phyloP scores from a whole-genome alignment of 1,284 basidiomycete genomes.

The Neotropicomus parvogracilis region DNA sequence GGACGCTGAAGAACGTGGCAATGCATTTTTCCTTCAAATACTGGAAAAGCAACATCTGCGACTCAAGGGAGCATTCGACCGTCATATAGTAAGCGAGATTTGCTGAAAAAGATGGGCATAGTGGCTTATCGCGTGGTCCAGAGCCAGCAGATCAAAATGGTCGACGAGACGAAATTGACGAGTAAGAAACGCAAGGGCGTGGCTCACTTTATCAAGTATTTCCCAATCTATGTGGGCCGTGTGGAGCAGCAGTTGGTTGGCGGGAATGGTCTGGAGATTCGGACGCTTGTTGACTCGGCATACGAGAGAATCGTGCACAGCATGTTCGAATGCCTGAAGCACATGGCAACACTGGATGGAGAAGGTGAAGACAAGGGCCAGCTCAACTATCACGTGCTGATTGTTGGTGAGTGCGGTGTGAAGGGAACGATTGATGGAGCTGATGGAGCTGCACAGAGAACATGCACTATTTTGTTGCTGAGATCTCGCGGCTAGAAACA shows the following conservation, averaged over 20 bases:
- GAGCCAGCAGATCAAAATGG: constrained; percentile 85
- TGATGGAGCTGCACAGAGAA: constrained; percentile 63
- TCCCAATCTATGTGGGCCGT: constrained; percentile 83
- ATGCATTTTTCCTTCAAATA: constrained; percentile 68
- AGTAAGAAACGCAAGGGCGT: constrained; percentile 92
- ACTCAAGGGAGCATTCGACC: constrained; percentile 69
- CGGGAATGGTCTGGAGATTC: constrained; percentile 74
- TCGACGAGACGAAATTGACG: constrained; percentile 87
- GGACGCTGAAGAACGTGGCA: constrained; percentile 78
- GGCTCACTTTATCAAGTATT: constrained; percentile 89
- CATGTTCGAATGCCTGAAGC: constrained; percentile 91
- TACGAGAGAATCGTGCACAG: constrained; percentile 86
- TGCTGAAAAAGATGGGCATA: neutral
- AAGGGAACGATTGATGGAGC: neutral
- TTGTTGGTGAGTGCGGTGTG: constrained; percentile 71
- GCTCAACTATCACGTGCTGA: constrained; percentile 92
- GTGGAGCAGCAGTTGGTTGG: constrained; percentile 86
- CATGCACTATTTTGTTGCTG: constrained; percentile 89
- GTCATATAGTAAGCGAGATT: constrained; percentile 64
- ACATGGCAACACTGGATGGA: constrained; percentile 90
- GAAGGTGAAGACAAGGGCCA: constrained; percentile 94
- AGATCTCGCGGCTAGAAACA: constrained; percentile 69
- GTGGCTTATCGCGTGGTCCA: constrained; percentile 31
- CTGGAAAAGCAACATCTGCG: constrained; percentile 82
- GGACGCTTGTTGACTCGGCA: constrained; percentile 73